phyloP scores from a whole-genome alignment of 805 yeast species.

The Pichia gijzeniarum region DNA sequence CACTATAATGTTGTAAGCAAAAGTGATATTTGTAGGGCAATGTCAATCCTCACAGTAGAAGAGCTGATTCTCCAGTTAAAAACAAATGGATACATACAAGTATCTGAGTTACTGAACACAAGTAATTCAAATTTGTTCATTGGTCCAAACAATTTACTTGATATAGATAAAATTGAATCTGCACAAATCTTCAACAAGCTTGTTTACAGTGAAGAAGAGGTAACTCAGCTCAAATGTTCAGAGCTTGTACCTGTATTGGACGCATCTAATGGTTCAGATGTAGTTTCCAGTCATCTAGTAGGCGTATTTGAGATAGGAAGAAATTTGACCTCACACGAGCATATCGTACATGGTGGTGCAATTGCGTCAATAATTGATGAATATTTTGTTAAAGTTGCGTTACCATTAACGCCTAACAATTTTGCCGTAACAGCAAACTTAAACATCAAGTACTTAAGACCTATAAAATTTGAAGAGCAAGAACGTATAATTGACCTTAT shows the following conservation, averaged over 20 bases:
- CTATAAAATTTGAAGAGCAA: constrained; percentile 18
- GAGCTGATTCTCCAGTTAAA: not conserved
- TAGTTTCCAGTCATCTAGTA: constrained; percentile 34
- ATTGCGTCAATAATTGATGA: constrained; percentile 49
- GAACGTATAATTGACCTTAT: constrained; percentile 14
- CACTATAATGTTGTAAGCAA: no score
- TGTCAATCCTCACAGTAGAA: not conserved
- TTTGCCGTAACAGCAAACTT: constrained; percentile 48
- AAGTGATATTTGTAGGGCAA: not conserved
- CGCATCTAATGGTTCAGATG: not conserved
- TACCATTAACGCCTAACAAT: constrained; percentile 37
- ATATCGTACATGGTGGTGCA: constrained; percentile 48
- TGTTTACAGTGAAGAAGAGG: not conserved
- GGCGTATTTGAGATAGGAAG: constrained; percentile 43
- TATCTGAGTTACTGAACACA: constrained; percentile 20
- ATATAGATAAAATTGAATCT: constrained; percentile 17
- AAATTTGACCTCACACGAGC: constrained; percentile 40
- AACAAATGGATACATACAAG: constrained; percentile 10
- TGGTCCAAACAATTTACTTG: constrained; percentile 23
- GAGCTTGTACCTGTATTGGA: no score
- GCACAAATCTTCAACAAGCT: constrained; percentile 19
- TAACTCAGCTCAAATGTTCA: not conserved
- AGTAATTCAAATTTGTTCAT: constrained; percentile 22
- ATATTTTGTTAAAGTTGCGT: constrained; percentile 44
- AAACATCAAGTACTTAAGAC: constrained; percentile 34